Evolutionary conservation across 345 rosid species (phyloP), one percentile per base, ranked within the genome.

Genomic region (Lenwebbia sp.): DNA sequence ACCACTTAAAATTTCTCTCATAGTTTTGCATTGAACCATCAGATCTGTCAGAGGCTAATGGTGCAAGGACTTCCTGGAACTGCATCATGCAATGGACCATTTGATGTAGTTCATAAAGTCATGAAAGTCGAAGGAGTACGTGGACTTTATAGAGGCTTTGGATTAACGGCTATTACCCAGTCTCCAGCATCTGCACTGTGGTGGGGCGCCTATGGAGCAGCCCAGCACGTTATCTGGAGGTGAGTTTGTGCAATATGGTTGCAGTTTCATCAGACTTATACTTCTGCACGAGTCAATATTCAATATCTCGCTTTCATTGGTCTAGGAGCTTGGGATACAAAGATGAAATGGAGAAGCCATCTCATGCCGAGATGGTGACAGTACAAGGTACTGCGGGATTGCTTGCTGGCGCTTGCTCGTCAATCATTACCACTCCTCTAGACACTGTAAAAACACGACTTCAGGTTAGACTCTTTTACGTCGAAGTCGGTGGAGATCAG

Each of bases 21-120:
- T 53, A 55, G n/a, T 53, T 21, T 17, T 54, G 47, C 19, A 19
- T 86, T 37, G 50, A 21, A 65, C 85, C 40, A 10, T 65, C 88
- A 92, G 97, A 86, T 92, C 81, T 92, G 93, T 85, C 95, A 93
- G 89, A 92, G 94, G 85, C 86, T 92, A 49, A 91, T 94, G 93
- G 94, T 91, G 86, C 95, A 94, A 88, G 97, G 96, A 56, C 92
- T 92, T 70, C 92, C 93, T 10, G 92, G 96, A n/a, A 89, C 91
- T 40, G 83, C 91, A 30, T 85, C 21, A 41, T 94, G 89, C 85
- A 85, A 87, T 47, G 93, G 93, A 37, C 95, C 95, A 47, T 83
- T 91, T 54, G 93, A 92, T 89, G 97, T 90, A 14, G 84, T 88
- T 11, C 84, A 57, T 13, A 92, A 92, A 85, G 92, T 94, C 54